Evolutionary conservation across 2,329 filamentous ascomycete species (phyloP).

Genomic region (Calonectria leucothoes): DNA sequence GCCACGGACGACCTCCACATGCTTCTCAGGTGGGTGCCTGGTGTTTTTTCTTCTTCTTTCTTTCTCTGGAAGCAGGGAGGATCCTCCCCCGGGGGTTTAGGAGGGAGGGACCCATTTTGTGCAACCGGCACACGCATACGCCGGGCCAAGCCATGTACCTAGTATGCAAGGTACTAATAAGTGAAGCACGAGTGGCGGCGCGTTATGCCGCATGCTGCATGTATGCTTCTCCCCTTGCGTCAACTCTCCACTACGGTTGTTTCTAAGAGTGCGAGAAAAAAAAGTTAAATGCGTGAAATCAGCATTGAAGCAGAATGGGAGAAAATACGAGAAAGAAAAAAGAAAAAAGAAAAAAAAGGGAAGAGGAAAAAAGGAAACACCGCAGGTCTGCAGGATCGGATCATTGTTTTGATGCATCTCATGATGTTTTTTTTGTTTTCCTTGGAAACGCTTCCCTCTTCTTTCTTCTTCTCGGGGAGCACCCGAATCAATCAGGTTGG

Average conservation of each 20-base stretch:
- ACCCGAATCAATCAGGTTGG: neutral
- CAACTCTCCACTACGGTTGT: neutral
- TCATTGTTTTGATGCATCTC: neutral
- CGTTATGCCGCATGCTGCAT: neutral
- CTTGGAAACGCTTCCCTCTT: neutral
- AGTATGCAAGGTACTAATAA: constrained; percentile 1
- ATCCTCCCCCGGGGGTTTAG: neutral
- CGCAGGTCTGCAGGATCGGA: neutral
- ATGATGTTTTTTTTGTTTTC: neutral
- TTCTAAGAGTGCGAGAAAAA: neutral
- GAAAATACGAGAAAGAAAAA: neutral
- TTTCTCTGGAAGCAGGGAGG: neutral
- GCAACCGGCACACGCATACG: neutral
- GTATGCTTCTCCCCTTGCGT: neutral
- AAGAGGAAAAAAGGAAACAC: neutral
- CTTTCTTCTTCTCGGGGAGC: neutral
- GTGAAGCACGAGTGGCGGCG: neutral
- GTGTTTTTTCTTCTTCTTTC: neutral
- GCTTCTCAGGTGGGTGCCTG: too few species aligned
- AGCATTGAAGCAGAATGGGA: neutral
- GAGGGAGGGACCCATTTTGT: neutral
- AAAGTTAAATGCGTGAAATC: neutral
- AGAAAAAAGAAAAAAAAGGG: neutral
- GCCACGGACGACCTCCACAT: neutral
- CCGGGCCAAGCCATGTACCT: neutral